Base-by-base conservation (phyloP, 2,329 filamentous ascomycete genomes). In the Seiridium cupressi region DNA sequence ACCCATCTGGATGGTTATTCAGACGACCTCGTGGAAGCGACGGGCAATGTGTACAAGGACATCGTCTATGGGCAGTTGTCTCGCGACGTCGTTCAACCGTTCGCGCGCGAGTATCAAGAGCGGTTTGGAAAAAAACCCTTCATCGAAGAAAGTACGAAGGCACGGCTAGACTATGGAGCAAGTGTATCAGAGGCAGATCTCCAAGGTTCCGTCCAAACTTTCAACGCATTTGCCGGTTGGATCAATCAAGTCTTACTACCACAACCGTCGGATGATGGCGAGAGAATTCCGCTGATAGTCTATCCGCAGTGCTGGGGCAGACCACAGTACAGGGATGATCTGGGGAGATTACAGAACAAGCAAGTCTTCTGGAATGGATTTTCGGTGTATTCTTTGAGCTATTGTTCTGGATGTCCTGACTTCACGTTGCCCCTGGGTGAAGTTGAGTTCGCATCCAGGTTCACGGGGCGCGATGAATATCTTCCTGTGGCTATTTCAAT, bases 341-440 rank as follows among this genome's bases (percentile, higher is more conserved):
- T 48, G 13, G 32, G 44, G 9, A 34, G 38, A 13, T 51, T 48
- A 3, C 44, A 38, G n/a, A 32, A 38, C 36, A 60, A 55, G 13
- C 31, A 61, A 7, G 36, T 65, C 44, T 67, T 66, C 51, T 66
- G 63, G 62, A 58, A 38, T 31, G 63, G 63, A 2, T 62, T 65
- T 47, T 66, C 63, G 4, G 47, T 38, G 2, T 65, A 63, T 42
- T 63, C 62, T 1, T 56, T 66, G 48, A 65, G 64, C 34, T 64
- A 68, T 58, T 61, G 60, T 42, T 63, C 62, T 5, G 63, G 64
- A 11, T 68, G 63, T 38, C 63, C 64, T 1, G 65, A 68, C 42
- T 47, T 61, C 9, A 61, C 63, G n/a, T 11, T 66, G 18, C 63
- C 61, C 2, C n/a, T 65, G 4, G 60, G 65, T 5, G 61, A 68